These are phyloP conservation scores for Podaxis sp. DNA, from an alignment of 768 basidiomycete genomes.

Conservation along the genomic window DNA sequence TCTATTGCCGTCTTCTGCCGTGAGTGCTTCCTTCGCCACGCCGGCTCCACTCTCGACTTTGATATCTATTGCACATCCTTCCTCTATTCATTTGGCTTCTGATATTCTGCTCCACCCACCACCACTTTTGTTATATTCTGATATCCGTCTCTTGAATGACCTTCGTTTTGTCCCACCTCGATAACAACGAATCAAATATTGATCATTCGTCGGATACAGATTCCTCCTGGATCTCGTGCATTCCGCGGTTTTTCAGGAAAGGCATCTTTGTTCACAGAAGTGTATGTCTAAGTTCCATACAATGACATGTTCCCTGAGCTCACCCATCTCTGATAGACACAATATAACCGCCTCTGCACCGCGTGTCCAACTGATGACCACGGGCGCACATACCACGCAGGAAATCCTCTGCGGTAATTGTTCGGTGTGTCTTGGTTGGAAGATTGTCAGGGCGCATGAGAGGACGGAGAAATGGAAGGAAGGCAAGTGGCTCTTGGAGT, in stretches of 20 bases:
- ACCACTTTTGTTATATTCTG: neutral
- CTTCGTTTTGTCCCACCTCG: neutral
- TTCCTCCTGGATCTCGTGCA: slow-evolving; percentile 39
- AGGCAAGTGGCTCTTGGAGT: slow-evolving; percentile 52
- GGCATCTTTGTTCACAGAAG: slow-evolving; percentile 54
- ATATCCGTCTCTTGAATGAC: neutral
- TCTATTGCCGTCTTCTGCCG: slow-evolving; percentile 4
- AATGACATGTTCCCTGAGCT: neutral
- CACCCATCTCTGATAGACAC: slow-evolving; percentile 28
- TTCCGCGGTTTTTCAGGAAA: slow-evolving; percentile 56
- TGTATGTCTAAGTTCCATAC: slow-evolving; percentile 29
- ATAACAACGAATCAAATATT: slow-evolving; percentile 1
- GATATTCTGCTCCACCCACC: slow-evolving; percentile 28
- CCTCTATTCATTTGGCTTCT: slow-evolving; percentile 24
- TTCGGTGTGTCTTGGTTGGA: slow-evolving; percentile 55
- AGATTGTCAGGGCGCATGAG: slow-evolving; percentile 55
- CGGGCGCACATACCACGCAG: slow-evolving; percentile 60
- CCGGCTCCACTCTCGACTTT: slow-evolving; percentile 15
- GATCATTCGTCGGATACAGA: slow-evolving; percentile 22
- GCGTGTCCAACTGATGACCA: slow-evolving; percentile 54
- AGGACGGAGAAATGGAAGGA: slow-evolving; percentile 61
- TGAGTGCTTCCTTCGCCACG: neutral
- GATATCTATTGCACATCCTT: slow-evolving; percentile 32
- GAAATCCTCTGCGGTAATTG: slow-evolving; percentile 50
- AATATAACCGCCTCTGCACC: slow-evolving; percentile 42